A percentile compares a stretch with the other conserved stretches of the same genome.
phyloP scores from a whole-genome alignment of 2,329 filamentous ascomycete genomes.

The Fusarium floridanum region DNA sequence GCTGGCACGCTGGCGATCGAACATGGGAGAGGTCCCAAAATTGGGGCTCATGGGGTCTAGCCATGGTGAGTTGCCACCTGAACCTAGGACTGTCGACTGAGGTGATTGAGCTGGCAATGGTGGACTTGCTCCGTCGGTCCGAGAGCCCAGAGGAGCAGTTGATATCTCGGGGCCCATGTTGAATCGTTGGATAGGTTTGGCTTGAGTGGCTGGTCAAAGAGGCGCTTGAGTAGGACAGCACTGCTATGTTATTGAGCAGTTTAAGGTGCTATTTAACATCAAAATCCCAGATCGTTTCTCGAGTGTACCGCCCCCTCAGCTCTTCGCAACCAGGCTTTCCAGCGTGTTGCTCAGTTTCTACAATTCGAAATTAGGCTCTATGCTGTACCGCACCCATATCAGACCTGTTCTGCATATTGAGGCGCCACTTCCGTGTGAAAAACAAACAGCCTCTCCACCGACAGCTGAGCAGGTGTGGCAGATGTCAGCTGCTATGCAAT shows the following conservation, averaged over 20 bases:
- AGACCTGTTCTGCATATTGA: not conserved
- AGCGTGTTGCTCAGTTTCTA: not conserved
- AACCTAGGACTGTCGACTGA: not conserved
- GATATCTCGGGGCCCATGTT: not conserved
- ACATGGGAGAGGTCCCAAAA: not conserved
- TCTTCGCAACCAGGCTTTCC: not conserved
- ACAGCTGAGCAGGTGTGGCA: not conserved
- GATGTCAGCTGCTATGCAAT: not conserved
- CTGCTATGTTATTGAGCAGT: not conserved
- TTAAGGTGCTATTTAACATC: not conserved
- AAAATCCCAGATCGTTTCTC: not conserved
- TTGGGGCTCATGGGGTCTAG: not conserved
- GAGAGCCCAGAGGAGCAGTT: not conserved
- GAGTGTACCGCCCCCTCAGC: not conserved
- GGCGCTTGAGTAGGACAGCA: not conserved
- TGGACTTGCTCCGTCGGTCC: not conserved
- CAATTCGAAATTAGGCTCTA: not conserved
- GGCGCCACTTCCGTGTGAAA: not conserved
- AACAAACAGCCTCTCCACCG: not conserved
- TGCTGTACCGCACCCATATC: not conserved
- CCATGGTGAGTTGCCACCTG: not conserved
- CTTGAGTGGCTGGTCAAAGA: not conserved
- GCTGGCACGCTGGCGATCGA: not conserved
- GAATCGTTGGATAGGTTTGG: no score
- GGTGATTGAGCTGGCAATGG: not conserved